These are phyloP conservation scores for Aspergillus candidus DNA, from an alignment of 2,329 filamentous ascomycete genomes.

Conservation along the genomic window DNA sequence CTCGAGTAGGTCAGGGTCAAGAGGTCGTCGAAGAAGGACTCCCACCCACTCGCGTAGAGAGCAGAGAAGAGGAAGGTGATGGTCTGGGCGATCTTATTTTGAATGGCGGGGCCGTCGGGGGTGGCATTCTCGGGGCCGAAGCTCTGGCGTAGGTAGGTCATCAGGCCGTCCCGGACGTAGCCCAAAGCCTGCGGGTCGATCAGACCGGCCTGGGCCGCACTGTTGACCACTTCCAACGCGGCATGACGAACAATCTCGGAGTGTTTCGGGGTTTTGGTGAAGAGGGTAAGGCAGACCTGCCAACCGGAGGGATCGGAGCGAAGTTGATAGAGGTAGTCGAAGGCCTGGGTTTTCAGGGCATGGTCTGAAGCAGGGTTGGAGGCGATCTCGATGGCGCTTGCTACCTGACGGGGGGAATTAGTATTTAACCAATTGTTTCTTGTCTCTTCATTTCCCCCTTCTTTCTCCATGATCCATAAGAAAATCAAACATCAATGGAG, in stretches of 20 bases:
- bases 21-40: conserved; percentile 86
- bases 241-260: conserved; percentile 84
- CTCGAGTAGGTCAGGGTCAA: conserved; percentile 63
- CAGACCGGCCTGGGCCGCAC: conserved; percentile 72
- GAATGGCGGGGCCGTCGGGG: conserved; percentile 68
- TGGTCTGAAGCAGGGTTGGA: conserved; percentile 74
- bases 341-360: conserved; percentile 69
- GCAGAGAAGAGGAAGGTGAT: conserved; percentile 88
- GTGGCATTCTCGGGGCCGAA: conserved; percentile 58
- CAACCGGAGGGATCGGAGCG: conserved; percentile 77
- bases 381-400: conserved; percentile 92
- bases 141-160: conserved; percentile 70
- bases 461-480: not conserved
- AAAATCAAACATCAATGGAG: not conserved
- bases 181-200: conserved; percentile 66
- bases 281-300: conserved; percentile 82
- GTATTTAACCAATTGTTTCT: not conserved
- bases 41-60: conserved; percentile 81
- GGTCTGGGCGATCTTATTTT: conserved; percentile 96
- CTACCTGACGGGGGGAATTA: conserved; percentile 55
- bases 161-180: conserved; percentile 72
- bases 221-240: conserved; percentile 88
- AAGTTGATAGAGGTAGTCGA: conserved; percentile 59
- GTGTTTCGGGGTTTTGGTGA: conserved; percentile 67
- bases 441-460: not conserved